Evolutionary conservation across 2,329 filamentous ascomycete species (phyloP), one percentile per base, ranked within the genome.

Genomic region (Diaporthe destruens): DNA sequence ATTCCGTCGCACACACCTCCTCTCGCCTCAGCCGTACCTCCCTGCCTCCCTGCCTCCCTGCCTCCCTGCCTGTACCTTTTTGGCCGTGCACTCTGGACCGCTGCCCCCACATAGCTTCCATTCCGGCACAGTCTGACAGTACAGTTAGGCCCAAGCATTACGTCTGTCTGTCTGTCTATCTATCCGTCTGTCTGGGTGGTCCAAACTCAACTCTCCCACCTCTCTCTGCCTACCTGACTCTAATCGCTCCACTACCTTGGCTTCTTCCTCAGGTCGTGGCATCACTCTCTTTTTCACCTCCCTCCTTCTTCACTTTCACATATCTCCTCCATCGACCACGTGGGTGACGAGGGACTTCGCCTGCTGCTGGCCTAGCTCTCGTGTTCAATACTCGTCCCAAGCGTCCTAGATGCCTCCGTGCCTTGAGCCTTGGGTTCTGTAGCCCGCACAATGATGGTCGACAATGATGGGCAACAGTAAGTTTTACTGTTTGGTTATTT

Each of bases 381-480:
- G 20, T n/a, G 44, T 47, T 8, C 44, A 42, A n/a, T 59, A 6
- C 8, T 14, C n/a, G 6, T 36, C 29, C 20, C 29, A 16, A 25
- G 71, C 61, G 56, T 55, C 56, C 57, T 74, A 70, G 53, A 74
- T 74, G 72, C 72, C 51, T 65, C 59, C 66, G 67, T 63, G 66
- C 66, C 66, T 55, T 67, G 71, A 67, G 72, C 71, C 71, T 68
- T 74, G 70, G 72, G 72, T 71, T 70, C 39, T 63, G 42, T 49
- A 74, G 57, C 70, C 72, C 72, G 36, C 72, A 73, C 68, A 65
- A 73, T 73, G 71, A 71, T 74, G 42, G 67, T 55, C 54, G 68
- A 74, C 71, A 71, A 74, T 71, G 71, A 72, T 71, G 61, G 73
- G 71, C 61, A 74, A 73, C 53, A 74, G 73, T 74, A 73, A 25